Conservation (phyloP, 805 yeast genomes). For the Naumovozyma castellii region DNA sequence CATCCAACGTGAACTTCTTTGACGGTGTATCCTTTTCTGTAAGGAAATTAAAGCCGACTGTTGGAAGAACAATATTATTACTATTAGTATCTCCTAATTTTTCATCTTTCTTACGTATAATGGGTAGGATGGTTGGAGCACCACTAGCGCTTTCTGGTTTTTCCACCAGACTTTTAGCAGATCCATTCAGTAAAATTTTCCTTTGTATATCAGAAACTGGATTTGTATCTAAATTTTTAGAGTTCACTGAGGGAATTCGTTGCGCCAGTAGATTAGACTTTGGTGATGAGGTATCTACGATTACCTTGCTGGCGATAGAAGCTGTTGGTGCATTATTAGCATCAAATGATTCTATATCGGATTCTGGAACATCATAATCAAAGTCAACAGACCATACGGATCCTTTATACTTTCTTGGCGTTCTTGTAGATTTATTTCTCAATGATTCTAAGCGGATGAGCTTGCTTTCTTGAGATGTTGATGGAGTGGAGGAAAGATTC, state of each 20-base stretch:
- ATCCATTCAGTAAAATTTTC: slow-evolving; percentile 10
- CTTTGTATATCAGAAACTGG: slow-evolving; percentile 11
- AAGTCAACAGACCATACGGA: slow-evolving; percentile 25
- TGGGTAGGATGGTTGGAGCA: too few relatives aligned
- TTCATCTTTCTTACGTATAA: neutral
- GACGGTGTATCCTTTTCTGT: slow-evolving; percentile 18
- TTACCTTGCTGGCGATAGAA: neutral
- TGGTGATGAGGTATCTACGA: neutral
- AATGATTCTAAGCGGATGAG: neutral
- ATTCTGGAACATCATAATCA: slow-evolving; percentile 16
- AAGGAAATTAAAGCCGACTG: slow-evolving; percentile 27
- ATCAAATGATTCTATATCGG: neutral
- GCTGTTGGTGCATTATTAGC: neutral
- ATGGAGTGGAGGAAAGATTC: neutral
- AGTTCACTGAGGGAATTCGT: neutral
- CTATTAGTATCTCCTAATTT: neutral
- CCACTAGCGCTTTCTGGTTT: too few relatives aligned
- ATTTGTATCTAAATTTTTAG: neutral
- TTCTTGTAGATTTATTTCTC: neutral
- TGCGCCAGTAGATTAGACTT: neutral
- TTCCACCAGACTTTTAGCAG: too few relatives aligned
- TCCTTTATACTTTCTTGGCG: slow-evolving; percentile 5
- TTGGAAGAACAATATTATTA: slow-evolving; percentile 16
- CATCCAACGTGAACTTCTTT: slow-evolving; percentile 3
- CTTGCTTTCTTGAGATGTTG: neutral